Evolutionary conservation across 139 green algal genomes (phyloP), one percentile per base, ranked within the genome.

Genomic region (Gonium pectorale): DNA sequence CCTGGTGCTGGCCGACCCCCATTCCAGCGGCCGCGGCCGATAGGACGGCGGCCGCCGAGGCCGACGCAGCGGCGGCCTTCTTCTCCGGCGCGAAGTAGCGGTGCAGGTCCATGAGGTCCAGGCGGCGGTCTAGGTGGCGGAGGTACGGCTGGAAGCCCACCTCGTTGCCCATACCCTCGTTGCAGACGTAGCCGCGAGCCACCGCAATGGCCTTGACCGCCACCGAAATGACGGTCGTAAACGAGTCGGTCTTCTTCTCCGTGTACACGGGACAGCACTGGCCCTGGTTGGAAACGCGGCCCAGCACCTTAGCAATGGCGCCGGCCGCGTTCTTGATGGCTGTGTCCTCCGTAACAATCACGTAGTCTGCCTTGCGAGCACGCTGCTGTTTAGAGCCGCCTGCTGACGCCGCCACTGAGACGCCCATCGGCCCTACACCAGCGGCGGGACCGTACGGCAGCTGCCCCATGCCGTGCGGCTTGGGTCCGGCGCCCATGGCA

Each of bases 301-400:
- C 78, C 26, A 91, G 82, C 77, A 91, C 87, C 79, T 91, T 91
- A 35, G 87, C 87, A n/a, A 91, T 72, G 21, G 87, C 87, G 62
- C 87, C 87, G 7, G 87, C 87, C 8, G 87, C 87, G 72, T 91
- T 91, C 82, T 91, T 91, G 63, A 91, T 91, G 13, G 80, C 80
- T 6, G 80, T 90, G 71, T 90, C 87, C 77, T 90, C 87, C 40
- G 87, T 90, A 27, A 90, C 87, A 31, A 90, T 90, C 24, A 90
- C 87, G 27, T 86, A 90, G 71, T 90, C 87, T 24, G 87, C 87
- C 70, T 90, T 90, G 62, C 87, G 87, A 2, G 77, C 78, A 26
- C 81, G 80, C 31, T 62, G 67, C 67, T 78, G 81, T 33, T 83
- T 70, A 40, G 67, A 46, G 43, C 38, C 40, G 64, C 46, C 66